Evolutionary conservation across 768 basidiomycete species (phyloP).

Genomic region (Lactarius pseudohatsudake): DNA sequence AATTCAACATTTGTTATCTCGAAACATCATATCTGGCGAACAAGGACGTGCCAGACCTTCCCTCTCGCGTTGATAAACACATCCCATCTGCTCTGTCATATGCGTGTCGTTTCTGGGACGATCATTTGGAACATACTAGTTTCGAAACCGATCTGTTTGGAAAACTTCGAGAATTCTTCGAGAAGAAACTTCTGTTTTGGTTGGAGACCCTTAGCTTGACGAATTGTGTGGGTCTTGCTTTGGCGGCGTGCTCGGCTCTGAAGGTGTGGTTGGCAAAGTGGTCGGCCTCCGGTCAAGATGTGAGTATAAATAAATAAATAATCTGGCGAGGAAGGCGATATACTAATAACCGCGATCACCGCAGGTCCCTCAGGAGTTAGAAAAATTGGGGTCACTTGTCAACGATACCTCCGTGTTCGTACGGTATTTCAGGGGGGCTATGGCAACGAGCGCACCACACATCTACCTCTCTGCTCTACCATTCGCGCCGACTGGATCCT

Average conservation of each 20-base stretch:
- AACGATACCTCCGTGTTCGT: slow-evolving; percentile 4
- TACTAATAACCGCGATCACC: neutral
- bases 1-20: slow-evolving; percentile 7
- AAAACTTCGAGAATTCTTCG: neutral
- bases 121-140: neutral
- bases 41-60: neutral
- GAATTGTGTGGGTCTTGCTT: neutral
- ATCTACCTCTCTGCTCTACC: neutral
- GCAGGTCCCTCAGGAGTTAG: neutral
- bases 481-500: neutral
- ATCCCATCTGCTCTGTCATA: neutral
- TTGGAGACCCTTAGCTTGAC: slow-evolving; percentile 5
- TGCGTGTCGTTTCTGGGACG: slow-evolving; percentile 10
- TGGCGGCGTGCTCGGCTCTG: neutral
- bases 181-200: slow-evolving; percentile 8
- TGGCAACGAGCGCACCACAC: neutral
- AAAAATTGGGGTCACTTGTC: neutral
- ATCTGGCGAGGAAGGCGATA: neutral
- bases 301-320: neutral
- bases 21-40: neutral
- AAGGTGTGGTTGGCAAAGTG: neutral
- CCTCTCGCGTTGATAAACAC: neutral
- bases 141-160: neutral
- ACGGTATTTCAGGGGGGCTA: neutral
- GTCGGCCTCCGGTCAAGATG: neutral